Conservation (phyloP, 768 basidiomycete species). For the Lactarius hengduanensis region DNA sequence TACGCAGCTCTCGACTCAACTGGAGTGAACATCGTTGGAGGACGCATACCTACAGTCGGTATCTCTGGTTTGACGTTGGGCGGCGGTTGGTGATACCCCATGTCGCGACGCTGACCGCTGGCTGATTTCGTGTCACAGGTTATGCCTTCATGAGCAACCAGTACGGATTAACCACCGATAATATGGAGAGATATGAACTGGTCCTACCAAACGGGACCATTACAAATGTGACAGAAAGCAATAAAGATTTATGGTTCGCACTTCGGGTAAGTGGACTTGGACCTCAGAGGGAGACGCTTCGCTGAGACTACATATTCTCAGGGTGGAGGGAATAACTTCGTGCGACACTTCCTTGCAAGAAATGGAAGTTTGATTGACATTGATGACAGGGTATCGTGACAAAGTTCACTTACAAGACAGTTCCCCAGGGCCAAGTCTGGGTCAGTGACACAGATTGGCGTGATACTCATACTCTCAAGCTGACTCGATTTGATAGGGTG, state of each 20-base stretch:
- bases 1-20: conserved; percentile 24
- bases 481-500: conserved; percentile 2
- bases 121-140: neutral
- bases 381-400: conserved; percentile 14
- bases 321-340: conserved; percentile 26
- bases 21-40: conserved; percentile 30
- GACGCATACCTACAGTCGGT: conserved; percentile 30
- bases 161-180: conserved; percentile 30
- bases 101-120: neutral
- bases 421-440: conserved; percentile 7
- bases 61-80: conserved; percentile 26
- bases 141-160: neutral
- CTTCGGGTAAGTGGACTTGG: conserved; percentile 12
- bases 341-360: neutral
- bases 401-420: neutral
- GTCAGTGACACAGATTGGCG: neutral
- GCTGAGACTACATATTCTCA: neutral
- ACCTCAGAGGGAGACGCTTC: too few relatives aligned
- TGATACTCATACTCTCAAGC: neutral
- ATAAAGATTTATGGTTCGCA: neutral
- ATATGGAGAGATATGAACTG: conserved; percentile 33
- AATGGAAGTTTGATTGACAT: neutral
- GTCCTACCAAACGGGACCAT: conserved; percentile 36
- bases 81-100: neutral
- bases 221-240: neutral